Percentiles rank a stretch among this genome's conserved stretches.
phyloP scores from a whole-genome alignment of 495 filamentous ascomycete genomes.

The Aspergillus bertholletiae region DNA sequence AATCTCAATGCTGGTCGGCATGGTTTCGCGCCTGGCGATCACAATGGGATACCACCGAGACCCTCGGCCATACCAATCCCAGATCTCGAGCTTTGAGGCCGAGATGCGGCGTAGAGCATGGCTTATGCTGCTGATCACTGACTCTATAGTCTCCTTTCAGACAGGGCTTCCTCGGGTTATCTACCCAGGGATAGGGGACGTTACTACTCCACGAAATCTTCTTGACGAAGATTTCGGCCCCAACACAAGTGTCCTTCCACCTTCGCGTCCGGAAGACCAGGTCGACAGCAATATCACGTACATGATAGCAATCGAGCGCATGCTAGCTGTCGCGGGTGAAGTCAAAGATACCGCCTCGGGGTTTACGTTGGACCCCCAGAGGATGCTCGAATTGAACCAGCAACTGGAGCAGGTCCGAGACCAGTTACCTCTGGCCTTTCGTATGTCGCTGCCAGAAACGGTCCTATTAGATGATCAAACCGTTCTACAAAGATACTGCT shows the following conservation, averaged over 20 bases:
- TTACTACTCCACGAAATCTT: background rate
- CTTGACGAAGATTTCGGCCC: background rate
- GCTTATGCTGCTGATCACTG: background rate
- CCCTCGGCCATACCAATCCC: background rate
- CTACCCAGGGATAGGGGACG: background rate
- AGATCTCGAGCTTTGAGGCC: background rate
- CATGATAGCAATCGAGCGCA: too few species aligned
- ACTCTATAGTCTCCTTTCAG: background rate
- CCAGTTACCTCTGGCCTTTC: too few species aligned
- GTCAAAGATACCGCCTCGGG: too few species aligned
- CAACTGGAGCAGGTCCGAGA: too few species aligned
- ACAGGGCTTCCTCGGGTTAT: background rate
- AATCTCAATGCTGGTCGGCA: slow-evolving; percentile 1
- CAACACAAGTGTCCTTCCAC: background rate
- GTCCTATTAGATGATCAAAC: too few species aligned
- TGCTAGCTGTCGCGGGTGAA: too few species aligned
- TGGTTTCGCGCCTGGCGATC: slow-evolving; percentile 1
- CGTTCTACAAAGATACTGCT: too few species aligned
- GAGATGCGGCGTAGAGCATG: background rate
- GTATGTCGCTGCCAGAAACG: too few species aligned
- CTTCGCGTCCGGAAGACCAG: background rate
- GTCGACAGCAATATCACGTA: too few species aligned
- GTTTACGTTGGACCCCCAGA: too few species aligned
- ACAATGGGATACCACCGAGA: background rate
- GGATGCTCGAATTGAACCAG: too few species aligned